phyloP scores from a whole-genome alignment of 306 rosid genomes.

The Casuarina cunninghamiana region DNA sequence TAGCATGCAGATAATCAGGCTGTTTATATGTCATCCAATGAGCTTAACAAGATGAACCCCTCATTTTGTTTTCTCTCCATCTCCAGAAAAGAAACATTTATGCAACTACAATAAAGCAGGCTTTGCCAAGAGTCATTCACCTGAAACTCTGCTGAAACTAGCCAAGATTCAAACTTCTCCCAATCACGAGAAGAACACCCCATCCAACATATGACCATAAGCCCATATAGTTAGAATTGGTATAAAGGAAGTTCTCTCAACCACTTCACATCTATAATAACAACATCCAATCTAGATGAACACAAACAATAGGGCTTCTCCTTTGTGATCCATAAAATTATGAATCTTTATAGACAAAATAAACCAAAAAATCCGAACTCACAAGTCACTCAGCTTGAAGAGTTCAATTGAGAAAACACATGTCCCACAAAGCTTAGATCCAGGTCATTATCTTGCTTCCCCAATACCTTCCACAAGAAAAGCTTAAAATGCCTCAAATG shows the following conservation, averaged over 20 bases:
- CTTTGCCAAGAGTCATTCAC: too few relatives aligned
- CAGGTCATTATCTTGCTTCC: not conserved
- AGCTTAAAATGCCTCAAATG: not conserved
- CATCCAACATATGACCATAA: not conserved
- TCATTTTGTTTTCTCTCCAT: too few relatives aligned
- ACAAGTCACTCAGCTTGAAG: not conserved
- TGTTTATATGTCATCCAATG: not conserved
- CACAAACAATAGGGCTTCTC: not conserved
- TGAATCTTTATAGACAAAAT: not conserved
- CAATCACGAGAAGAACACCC: not conserved
- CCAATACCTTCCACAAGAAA: not conserved
- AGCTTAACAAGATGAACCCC: too few relatives aligned
- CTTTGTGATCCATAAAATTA: not conserved
- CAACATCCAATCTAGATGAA: not conserved
- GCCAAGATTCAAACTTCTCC: not conserved
- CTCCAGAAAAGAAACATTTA: too few relatives aligned
- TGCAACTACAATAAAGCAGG: too few relatives aligned
- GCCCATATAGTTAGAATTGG: not conserved
- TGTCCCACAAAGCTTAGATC: not conserved
- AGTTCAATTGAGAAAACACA: not conserved
- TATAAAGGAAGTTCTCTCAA: not conserved
- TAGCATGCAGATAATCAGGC: too few relatives aligned
- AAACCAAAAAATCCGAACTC: not conserved
- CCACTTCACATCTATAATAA: not conserved
- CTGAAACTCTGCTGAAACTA: not conserved